These are phyloP conservation scores for Dryadomyces sulphureus DNA, from an alignment of 2,329 filamentous ascomycete species.

Conservation along the genomic window DNA sequence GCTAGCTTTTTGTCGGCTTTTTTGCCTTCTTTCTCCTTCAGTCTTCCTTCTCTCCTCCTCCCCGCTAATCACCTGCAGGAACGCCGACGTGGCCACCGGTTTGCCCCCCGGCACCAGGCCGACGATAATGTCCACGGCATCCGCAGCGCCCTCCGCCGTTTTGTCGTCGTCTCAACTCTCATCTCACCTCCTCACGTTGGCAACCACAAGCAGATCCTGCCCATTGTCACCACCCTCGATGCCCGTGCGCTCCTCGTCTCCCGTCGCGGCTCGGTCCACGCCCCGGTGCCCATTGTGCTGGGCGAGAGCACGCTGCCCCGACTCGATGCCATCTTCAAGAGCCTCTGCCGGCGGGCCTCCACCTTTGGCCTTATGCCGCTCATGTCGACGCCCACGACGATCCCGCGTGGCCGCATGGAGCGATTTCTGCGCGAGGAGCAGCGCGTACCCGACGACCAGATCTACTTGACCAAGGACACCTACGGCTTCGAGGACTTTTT, in stretches of 20 bases:
- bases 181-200: slow-evolving; percentile 15
- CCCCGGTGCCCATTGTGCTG: slow-evolving; percentile 21
- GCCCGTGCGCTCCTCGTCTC: not conserved
- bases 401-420: slow-evolving; percentile 26
- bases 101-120: not conserved
- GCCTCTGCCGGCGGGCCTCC: slow-evolving; percentile 22
- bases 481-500: slow-evolving; percentile 36
- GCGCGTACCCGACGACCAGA: slow-evolving; percentile 23
- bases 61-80: not conserved
- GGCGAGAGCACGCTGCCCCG: slow-evolving; percentile 33
- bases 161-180: slow-evolving; percentile 16
- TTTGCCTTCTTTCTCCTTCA: not conserved
- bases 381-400: not conserved
- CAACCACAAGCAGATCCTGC: slow-evolving; percentile 2
- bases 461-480: slow-evolving; percentile 21
- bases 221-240: slow-evolving; percentile 10
- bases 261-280: slow-evolving; percentile 1
- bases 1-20: not conserved
- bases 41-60: not conserved
- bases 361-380: slow-evolving; percentile 6
- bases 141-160: slow-evolving; percentile 6
- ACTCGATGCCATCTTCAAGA: slow-evolving; percentile 31
- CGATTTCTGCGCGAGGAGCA: slow-evolving; percentile 36
- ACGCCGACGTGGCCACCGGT: not conserved
- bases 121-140: slow-evolving; percentile 2